Base-by-base conservation (phyloP, 805 yeast species). In the Saccharomycopsis sp. region DNA sequence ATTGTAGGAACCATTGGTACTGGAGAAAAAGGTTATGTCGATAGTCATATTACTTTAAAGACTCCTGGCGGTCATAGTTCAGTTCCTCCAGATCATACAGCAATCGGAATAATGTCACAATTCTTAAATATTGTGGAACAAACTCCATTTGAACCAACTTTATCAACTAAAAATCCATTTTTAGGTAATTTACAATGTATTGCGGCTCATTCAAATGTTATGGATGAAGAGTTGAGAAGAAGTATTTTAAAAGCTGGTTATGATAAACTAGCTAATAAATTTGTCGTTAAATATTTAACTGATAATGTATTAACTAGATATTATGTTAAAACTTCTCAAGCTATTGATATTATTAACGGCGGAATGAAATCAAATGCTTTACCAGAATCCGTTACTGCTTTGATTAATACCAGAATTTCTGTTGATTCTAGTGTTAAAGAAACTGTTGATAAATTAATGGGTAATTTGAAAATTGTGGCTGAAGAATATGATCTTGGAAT, bases 61-160 rank as follows among this genome's bases (percentile, higher is more conserved):
- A 76, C 82, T 19, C 73, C 75, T 13, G 94, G 94, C 26, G 94
- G 94, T 9, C 94, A 83, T 54, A 75, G 89, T 1, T 79, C 87
- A 5, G 56, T 69, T n/a, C 92, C 94, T 5, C 89, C 88, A 2
- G 79, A 73, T 35, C 94, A 84, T 52, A 82, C 94, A 3, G 70
- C 81, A 1, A 81, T 85, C 58, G 95, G 92, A 10, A 69, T 83
- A 29, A 64, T 79, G 41, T 66, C 84, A 2, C 74, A 78, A 42
- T 61, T 83, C 40, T 63, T 78, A 9, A 56, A 63, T 9, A 49
- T 56, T 12, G 61, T 84, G 32, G 95, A 86, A 55, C 55, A 58
- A 6, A 69, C 72, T 45, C 79, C 76, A 6, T 77, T 62, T 51
- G 54, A 59, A 15, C 64, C 77, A 1, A 47, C 60, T 10, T 57